Conservation (phyloP, 495 filamentous ascomycete genomes). For the Aspergillus indologenus region DNA sequence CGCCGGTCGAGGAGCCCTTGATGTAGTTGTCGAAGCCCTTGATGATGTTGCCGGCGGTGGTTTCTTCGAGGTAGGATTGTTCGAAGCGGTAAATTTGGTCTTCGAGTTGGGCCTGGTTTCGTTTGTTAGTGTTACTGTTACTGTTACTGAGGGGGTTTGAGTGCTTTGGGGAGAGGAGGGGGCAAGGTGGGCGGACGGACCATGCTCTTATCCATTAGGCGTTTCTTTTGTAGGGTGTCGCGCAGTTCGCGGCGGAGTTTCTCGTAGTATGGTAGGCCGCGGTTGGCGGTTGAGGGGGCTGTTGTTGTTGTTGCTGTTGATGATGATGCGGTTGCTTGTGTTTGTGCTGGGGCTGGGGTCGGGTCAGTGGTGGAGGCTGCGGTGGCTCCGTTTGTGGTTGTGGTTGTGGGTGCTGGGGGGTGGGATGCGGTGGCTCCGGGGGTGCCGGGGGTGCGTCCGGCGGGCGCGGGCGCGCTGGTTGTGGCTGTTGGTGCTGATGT, state of each 20-base stretch:
- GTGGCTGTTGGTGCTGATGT: slow-evolving; percentile 9
- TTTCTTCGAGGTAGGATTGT: slow-evolving; percentile 85
- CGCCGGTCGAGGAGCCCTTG: slow-evolving; percentile 63
- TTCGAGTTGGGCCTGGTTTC: slow-evolving; percentile 59
- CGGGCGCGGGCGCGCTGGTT: neutral
- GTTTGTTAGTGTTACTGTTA: neutral
- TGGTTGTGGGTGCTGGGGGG: no score
- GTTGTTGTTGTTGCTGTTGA: slow-evolving; percentile 8
- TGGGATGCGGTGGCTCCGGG: neutral
- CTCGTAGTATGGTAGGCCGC: slow-evolving; percentile 67
- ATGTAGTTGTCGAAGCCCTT: slow-evolving; percentile 97
- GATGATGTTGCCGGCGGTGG: slow-evolving; percentile 89
- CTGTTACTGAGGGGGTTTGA: neutral
- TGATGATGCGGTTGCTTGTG: no score
- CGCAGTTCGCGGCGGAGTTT: slow-evolving; percentile 67
- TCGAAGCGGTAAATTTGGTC: slow-evolving; percentile 83
- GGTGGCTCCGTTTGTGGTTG: neutral
- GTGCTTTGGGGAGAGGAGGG: neutral
- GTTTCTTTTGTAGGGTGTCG: slow-evolving; percentile 64
- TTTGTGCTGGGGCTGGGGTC: no score
- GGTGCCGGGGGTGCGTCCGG: neutral
- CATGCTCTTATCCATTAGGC: slow-evolving; percentile 63
- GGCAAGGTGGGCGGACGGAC: slow-evolving; percentile 35
- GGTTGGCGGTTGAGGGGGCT: slow-evolving; percentile 23
- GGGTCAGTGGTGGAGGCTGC: neutral